Percentiles rank a stretch among this genome's conserved stretches.
Evolutionary conservation across 2,329 filamentous ascomycete genomes (phyloP).

Genomic region (Aspergillus nomiae): DNA sequence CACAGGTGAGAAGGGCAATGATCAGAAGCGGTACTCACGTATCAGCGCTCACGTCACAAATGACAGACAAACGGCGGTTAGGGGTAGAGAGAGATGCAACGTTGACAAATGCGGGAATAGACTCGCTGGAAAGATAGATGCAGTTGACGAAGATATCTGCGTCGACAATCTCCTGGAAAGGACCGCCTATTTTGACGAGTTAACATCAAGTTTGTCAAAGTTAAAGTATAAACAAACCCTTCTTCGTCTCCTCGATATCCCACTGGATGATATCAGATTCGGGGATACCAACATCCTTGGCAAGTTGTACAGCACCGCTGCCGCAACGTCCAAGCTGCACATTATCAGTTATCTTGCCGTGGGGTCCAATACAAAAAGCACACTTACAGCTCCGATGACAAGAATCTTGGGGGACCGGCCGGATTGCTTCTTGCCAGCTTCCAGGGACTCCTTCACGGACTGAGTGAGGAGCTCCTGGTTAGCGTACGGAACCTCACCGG

Average conservation of each 20-base stretch:
- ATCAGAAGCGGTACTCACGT: constrained; percentile 29
- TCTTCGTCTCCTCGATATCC: constrained; percentile 79
- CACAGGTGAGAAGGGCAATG: not conserved
- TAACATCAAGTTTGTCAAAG: constrained; percentile 1
- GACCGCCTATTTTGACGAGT: constrained; percentile 55
- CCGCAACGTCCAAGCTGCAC: constrained; percentile 67
- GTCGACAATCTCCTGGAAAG: constrained; percentile 73
- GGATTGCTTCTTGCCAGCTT: constrained; percentile 65
- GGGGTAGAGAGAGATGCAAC: constrained; percentile 66
- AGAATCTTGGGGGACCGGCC: constrained; percentile 73
- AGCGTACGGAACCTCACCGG: constrained; percentile 58
- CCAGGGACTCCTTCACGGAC: constrained; percentile 72
- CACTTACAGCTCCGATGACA: constrained; percentile 72
- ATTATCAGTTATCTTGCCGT: not conserved
- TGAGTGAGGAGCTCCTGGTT: constrained; percentile 73
- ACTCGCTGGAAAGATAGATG: constrained; percentile 76
- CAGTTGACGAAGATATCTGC: constrained; percentile 79
- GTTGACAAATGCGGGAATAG: constrained; percentile 79
- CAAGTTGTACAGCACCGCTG: constrained; percentile 78
- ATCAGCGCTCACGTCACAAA: constrained; percentile 69
- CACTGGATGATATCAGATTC: constrained; percentile 69
- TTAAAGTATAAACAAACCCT: constrained; percentile 43
- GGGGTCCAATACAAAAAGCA: not conserved
- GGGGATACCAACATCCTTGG: constrained; percentile 71
- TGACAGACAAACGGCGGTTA: constrained; percentile 72